These are phyloP conservation scores for Diaporthe ampelina DNA, from an alignment of 2,329 filamentous ascomycete species.

Conservation along the genomic window DNA sequence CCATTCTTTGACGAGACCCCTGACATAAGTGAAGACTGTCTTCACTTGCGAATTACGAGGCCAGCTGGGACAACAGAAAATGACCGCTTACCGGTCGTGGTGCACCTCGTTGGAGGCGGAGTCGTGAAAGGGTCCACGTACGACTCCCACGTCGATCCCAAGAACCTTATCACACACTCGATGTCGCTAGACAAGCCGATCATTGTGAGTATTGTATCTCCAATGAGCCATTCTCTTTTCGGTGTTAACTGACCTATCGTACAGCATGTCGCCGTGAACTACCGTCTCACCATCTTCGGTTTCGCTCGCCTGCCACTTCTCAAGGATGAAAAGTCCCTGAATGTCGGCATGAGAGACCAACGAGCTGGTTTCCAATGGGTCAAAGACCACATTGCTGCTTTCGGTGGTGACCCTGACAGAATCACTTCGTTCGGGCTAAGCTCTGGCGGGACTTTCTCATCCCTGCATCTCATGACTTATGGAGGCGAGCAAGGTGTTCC, in stretches of 20 bases:
- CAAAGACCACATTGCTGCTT: slow-evolving; percentile 47
- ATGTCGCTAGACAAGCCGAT: slow-evolving; percentile 44
- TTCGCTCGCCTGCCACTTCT: slow-evolving; percentile 47
- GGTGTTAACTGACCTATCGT: too few relatives aligned
- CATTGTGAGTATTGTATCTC: slow-evolving; percentile 32
- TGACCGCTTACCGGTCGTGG: slow-evolving; percentile 47
- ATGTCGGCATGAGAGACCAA: slow-evolving; percentile 48
- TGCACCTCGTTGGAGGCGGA: slow-evolving; percentile 46
- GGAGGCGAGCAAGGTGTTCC: slow-evolving; percentile 50
- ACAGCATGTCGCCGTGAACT: slow-evolving; percentile 44
- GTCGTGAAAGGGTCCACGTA: slow-evolving; percentile 48
- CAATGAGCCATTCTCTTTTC: too few relatives aligned
- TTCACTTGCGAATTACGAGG: slow-evolving; percentile 47
- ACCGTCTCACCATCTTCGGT: slow-evolving; percentile 50
- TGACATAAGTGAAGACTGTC: slow-evolving; percentile 47
- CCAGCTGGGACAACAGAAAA: slow-evolving; percentile 42
- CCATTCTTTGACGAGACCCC: slow-evolving; percentile 46
- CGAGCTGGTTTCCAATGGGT: slow-evolving; percentile 48
- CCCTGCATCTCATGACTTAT: slow-evolving; percentile 48
- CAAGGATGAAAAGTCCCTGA: slow-evolving; percentile 47
- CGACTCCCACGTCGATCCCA: slow-evolving; percentile 47
- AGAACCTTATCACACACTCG: slow-evolving; percentile 44
- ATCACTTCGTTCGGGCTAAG: slow-evolving; percentile 46
- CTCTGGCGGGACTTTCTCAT: slow-evolving; percentile 45
- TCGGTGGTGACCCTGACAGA: slow-evolving; percentile 47